A percentile compares a stretch with the other conserved stretches of the same genome.
phyloP scores from a whole-genome alignment of 1,284 basidiomycete genomes.

The Papiliotrema nemorosa region DNA sequence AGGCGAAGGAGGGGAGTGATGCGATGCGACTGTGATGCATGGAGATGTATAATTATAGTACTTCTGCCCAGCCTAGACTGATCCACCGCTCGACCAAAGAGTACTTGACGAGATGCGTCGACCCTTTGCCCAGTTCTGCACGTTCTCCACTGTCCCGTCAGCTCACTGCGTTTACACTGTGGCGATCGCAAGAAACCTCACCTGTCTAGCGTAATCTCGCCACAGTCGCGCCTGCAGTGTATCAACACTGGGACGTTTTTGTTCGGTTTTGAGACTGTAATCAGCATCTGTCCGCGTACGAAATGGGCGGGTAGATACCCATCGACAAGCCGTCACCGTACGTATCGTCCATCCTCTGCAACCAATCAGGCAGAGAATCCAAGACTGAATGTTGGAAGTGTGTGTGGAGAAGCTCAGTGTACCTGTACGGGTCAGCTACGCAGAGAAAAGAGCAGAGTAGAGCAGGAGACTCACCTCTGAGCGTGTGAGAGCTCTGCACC shows the following conservation, averaged over 20 bases:
- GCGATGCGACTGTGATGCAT: too few relatives aligned
- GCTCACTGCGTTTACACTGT: too few relatives aligned
- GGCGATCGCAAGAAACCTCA: constrained; percentile 42
- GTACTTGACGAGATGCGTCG: constrained; percentile 49
- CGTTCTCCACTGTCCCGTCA: constrained; percentile 33
- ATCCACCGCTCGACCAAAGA: constrained; percentile 46
- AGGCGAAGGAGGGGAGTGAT: too few relatives aligned
- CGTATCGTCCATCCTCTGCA: constrained; percentile 69
- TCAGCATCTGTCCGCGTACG: constrained; percentile 1
- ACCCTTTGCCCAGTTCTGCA: constrained; percentile 39
- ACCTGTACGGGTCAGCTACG: constrained; percentile 51
- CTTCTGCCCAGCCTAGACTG: constrained; percentile 46
- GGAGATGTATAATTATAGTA: constrained; percentile 32
- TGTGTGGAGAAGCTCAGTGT: constrained; percentile 65
- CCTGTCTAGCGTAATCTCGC: constrained; percentile 68
- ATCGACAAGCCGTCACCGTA: constrained; percentile 63
- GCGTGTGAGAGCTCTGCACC: constrained; percentile 76
- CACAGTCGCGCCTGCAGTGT: constrained; percentile 67
- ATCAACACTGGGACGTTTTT: constrained; percentile 71
- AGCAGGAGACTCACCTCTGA: constrained; percentile 55
- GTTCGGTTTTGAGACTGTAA: constrained; percentile 69
- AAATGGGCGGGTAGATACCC: constrained; percentile 53
- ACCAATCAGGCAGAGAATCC: constrained; percentile 69
- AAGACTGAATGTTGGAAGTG: constrained; percentile 72
- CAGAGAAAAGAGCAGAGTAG: background rate